Evolutionary conservation across 345 rosid species (phyloP).

Genomic region (Cochlearia excelsa): DNA sequence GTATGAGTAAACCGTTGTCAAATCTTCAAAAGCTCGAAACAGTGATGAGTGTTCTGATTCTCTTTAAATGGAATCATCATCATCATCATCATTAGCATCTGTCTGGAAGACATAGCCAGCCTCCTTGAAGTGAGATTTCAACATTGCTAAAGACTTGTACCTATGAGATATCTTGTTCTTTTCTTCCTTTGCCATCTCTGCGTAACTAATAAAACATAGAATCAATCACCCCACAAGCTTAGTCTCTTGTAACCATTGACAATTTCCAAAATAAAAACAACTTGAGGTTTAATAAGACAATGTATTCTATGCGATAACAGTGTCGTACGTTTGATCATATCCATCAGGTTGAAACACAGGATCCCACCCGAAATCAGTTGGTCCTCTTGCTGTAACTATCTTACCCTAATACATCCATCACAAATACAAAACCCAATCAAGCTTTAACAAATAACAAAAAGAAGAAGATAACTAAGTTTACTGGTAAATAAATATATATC

Average conservation of each 20-base stretch:
- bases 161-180: constrained; percentile 94
- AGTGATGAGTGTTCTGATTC: neutral
- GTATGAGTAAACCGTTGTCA: neutral
- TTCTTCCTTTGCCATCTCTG: constrained; percentile 90
- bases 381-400: constrained; percentile 86
- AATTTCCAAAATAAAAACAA: no score
- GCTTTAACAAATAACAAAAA: neutral
- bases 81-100: constrained; percentile 11
- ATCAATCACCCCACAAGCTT: neutral
- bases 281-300: neutral
- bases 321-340: constrained; percentile 64
- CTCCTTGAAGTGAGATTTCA: constrained; percentile 69
- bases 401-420: constrained; percentile 64
- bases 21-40: constrained; percentile 8
- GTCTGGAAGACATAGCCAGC: constrained; percentile 57
- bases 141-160: constrained; percentile 62
- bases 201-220: constrained; percentile 45
- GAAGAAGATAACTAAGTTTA: neutral
- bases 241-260: neutral
- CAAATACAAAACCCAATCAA: neutral
- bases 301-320: neutral
- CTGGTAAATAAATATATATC: neutral
- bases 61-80: constrained; percentile 28
- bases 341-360: constrained; percentile 92
- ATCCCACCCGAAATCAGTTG: constrained; percentile 93